phyloP scores from a whole-genome alignment of 164 flowering plant genomes.

The Nymphaea colorata region DNA sequence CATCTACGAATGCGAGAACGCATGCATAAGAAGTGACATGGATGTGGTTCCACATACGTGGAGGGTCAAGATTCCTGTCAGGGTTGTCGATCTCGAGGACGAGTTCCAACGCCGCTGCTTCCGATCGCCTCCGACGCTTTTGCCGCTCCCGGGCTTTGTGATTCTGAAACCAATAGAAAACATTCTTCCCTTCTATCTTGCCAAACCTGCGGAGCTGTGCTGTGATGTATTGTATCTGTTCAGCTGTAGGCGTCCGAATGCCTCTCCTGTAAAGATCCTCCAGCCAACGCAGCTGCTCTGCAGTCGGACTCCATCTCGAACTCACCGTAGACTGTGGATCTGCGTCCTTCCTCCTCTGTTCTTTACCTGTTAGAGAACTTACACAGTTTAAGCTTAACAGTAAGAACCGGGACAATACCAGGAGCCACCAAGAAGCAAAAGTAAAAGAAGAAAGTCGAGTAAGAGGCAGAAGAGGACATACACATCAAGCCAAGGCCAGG shows the following conservation, averaged over 20 bases:
- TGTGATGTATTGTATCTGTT: slow-evolving; percentile 62
- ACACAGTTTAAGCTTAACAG: no score
- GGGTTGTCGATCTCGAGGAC: background rate
- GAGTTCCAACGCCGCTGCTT: background rate
- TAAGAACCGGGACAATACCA: background rate
- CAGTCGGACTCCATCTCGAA: slow-evolving; percentile 70
- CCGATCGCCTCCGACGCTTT: slow-evolving; percentile 37
- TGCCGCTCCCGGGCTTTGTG: slow-evolving; percentile 74
- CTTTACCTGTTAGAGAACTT: background rate
- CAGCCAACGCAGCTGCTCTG: slow-evolving; percentile 63
- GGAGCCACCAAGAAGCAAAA: background rate
- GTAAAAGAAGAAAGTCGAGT: background rate
- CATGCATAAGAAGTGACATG: no score
- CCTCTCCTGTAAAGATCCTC: slow-evolving; percentile 61
- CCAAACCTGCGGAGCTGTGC: slow-evolving; percentile 51
- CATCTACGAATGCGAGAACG: no score
- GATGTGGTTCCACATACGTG: no score
- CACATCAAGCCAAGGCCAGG: no score
- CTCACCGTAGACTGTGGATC: slow-evolving; percentile 20
- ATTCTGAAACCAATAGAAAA: slow-evolving; percentile 81
- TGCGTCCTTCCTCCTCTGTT: background rate
- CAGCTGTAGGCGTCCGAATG: slow-evolving; percentile 43
- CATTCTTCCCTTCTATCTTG: slow-evolving; percentile 62
- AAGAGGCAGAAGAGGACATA: background rate
- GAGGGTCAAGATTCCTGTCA: background rate